A percentile compares a stretch with the other conserved stretches of the same genome.
Evolutionary conservation across 176 grass and related monocot species (phyloP).

Genomic region (Tuctoria greenei): DNA sequence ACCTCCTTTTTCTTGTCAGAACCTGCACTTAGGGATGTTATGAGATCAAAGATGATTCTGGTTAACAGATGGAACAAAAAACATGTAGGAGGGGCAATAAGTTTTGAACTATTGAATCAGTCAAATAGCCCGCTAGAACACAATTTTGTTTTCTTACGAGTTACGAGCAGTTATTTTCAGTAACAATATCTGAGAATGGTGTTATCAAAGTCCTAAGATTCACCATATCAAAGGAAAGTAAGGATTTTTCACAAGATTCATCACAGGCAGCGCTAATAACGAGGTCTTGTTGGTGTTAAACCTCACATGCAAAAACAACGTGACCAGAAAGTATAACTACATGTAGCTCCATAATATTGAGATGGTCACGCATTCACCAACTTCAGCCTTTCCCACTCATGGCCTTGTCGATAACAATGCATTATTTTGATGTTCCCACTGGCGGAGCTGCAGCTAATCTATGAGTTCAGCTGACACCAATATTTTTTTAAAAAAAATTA

Average conservation of each 20-base stretch:
- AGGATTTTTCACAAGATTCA: background rate
- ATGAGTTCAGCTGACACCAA: too few species aligned
- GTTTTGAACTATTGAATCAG: conserved; percentile 3
- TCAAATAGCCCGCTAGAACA: background rate
- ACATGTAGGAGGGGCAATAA: background rate
- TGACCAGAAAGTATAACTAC: conserved; percentile 12
- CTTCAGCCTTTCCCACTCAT: background rate
- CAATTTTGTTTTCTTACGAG: conserved; percentile 5
- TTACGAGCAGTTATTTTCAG: background rate
- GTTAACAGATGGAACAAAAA: background rate
- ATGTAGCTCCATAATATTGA: background rate
- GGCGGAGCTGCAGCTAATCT: too few species aligned
- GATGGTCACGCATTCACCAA: background rate
- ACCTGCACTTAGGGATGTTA: conserved; percentile 22
- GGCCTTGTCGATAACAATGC: conserved; percentile 1
- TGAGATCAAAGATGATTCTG: conserved; percentile 19
- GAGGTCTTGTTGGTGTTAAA: conserved; percentile 5
- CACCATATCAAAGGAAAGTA: background rate
- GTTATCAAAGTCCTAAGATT: background rate
- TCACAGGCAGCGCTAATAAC: background rate
- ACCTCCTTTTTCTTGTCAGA: conserved; percentile 13
- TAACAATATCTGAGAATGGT: background rate
- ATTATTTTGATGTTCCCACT: too few species aligned
- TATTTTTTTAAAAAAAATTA: too few species aligned
- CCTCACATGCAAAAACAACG: conserved; percentile 4